Conservation (phyloP, 495 filamentous ascomycete genomes). For the Penicillium egyptiacum region DNA sequence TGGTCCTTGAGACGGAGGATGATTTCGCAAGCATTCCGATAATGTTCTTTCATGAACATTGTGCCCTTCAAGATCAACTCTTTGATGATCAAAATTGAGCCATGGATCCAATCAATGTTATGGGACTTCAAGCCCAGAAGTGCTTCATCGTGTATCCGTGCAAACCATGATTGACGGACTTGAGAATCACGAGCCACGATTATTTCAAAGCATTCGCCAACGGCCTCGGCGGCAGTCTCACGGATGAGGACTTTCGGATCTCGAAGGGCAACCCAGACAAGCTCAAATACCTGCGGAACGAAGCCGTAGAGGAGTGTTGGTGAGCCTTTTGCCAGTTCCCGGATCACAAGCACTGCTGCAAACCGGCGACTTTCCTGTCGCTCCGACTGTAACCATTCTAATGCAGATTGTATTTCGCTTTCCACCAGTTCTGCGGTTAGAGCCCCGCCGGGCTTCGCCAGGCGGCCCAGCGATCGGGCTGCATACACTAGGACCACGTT, state of each 20-base stretch:
- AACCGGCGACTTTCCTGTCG: constrained; percentile 89
- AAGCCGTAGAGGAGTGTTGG: constrained; percentile 92
- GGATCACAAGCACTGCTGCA: constrained; percentile 83
- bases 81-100: constrained; percentile 84
- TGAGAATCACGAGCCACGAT: constrained; percentile 85
- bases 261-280: constrained; percentile 90
- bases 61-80: constrained; percentile 89
- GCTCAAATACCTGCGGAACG: constrained; percentile 84
- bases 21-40: constrained; percentile 85
- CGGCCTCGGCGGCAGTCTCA: constrained; percentile 83
- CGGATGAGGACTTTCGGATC: constrained; percentile 89
- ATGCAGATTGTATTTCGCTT: constrained; percentile 87
- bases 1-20: constrained; percentile 89
- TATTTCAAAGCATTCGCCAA: constrained; percentile 90
- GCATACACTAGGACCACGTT: constrained; percentile 82
- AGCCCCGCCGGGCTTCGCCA: constrained; percentile 89
- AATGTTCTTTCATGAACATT: constrained; percentile 97
- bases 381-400: constrained; percentile 96
- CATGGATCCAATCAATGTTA: constrained; percentile 84
- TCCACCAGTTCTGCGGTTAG: constrained; percentile 96
- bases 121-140: constrained; percentile 72
- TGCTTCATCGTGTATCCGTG: constrained; percentile 81
- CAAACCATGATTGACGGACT: constrained; percentile 82
- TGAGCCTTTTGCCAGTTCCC: constrained; percentile 85
- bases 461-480: constrained; percentile 79